Evolutionary conservation across 768 basidiomycete species (phyloP), one percentile per base, ranked within the genome.

Genomic region (Pleurotus salmoneostramineus): DNA sequence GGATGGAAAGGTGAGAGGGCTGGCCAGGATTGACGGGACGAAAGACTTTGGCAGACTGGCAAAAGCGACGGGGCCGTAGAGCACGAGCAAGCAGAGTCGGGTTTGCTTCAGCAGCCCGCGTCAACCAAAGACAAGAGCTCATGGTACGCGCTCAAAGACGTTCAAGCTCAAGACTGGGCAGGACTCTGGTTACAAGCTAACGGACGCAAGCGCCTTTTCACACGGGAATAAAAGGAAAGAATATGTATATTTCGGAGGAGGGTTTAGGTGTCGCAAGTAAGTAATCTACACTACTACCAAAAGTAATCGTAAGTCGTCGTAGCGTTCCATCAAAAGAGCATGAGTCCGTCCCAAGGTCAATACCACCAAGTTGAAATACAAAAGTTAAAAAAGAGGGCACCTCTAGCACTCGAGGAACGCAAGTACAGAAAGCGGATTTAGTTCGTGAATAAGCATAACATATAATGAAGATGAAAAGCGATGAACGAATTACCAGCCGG

Each of bases 401-500:
- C 48, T 49, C 17, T 32, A 32, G 27, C 11, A 40, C 21, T 40
- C 35, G 40, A 43, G 34, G 52, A 31, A 12, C 40, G 34, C 37
- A 55, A 55, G 40, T 55, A 55, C 52, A 55, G 27, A 33, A 21
- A 21, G 55, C 17, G 55, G 27, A 17, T 46, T 56, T 35, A 56
- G 46, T 48, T 56, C 56, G 56, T 46, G 56, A 56, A 47, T 56
- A 56, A 34, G 44, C 56, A 56, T 46, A 56, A 56, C 32, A 47
- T 46, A 46, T 43, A 35, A 71, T 62, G 68, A 71, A 71, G 68
- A 69, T 64, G 72, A 63, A 65, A 65, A 65, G 64, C 66, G 60
- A 64, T 64, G 67, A 67, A 64, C 57, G 57, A 42, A 64, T 74
- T 73, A 80, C 85, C 85, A 87, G 56, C 77, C 77, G 60, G 77